A percentile compares a stretch with the other conserved stretches of the same genome.
phyloP scores from a whole-genome alignment of 2,329 filamentous ascomycete species.

The Aspergillus vadensis region DNA sequence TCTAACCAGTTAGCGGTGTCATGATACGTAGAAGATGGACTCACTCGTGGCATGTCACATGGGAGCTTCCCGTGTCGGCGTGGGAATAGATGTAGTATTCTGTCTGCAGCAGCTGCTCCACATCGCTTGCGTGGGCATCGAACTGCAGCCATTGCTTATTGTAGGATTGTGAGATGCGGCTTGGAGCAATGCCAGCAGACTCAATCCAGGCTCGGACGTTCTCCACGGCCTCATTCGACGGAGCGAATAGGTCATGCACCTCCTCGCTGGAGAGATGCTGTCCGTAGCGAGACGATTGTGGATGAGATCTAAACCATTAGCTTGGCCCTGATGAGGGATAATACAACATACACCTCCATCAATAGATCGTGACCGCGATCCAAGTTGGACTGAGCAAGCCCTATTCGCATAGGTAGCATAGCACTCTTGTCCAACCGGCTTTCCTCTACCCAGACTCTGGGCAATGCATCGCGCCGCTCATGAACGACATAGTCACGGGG shows the following conservation, averaged over 20 bases:
- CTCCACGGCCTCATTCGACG: conserved; percentile 50
- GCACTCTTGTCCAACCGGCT: conserved; percentile 36
- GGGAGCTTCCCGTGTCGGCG: conserved; percentile 32
- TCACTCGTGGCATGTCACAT: conserved; percentile 42
- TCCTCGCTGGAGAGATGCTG: conserved; percentile 47
- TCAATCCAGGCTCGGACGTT: conserved; percentile 58
- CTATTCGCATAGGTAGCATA: conserved; percentile 49
- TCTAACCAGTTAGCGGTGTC: conserved; percentile 13
- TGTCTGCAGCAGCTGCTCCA: conserved; percentile 57
- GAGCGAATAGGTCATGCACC: conserved; percentile 48
- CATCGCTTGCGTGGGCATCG: conserved; percentile 55
- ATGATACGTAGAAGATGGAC: conserved; percentile 1
- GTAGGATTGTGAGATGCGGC: conserved; percentile 53
- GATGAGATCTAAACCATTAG: conserved; percentile 37
- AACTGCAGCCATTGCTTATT: conserved; percentile 59
- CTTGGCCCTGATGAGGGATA: conserved; percentile 3
- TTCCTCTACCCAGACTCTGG: conserved; percentile 30
- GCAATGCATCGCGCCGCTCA: conserved; percentile 33
- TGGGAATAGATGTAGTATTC: conserved; percentile 57
- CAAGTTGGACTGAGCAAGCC: conserved; percentile 48
- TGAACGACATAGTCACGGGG: conserved; percentile 31
- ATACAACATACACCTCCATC: conserved; percentile 43
- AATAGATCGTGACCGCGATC: conserved; percentile 47
- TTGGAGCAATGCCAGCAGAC: conserved; percentile 53
- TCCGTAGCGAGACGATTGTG: conserved; percentile 45